These are phyloP conservation scores for Fusarium praegraminearum DNA, from an alignment of 2,329 filamentous ascomycete genomes.

Conservation along the genomic window DNA sequence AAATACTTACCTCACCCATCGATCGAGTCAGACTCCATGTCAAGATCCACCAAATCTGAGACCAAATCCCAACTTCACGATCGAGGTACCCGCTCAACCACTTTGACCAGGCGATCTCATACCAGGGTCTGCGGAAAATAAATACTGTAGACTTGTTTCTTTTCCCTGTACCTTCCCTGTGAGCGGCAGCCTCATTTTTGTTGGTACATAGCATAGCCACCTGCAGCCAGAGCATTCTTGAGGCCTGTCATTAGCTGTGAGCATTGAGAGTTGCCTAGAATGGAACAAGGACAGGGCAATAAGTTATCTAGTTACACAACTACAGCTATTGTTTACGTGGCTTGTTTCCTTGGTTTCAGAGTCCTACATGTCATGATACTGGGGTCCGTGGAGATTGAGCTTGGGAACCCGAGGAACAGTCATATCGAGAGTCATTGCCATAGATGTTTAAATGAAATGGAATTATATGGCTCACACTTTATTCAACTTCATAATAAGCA, in stretches of 20 bases:
- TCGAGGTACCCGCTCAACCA: slow-evolving; percentile 11
- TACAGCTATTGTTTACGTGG: background rate
- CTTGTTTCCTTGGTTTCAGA: background rate
- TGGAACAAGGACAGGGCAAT: background rate
- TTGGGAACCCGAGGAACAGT: too few species aligned
- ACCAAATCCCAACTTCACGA: background rate
- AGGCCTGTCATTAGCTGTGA: accelerated
- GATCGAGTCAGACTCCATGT: background rate
- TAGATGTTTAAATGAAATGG: too few species aligned
- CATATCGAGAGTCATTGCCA: background rate
- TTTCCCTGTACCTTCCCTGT: background rate
- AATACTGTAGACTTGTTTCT: background rate
- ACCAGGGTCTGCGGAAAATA: background rate
- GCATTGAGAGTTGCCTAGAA: background rate
- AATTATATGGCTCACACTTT: too few species aligned
- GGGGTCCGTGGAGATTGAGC: too few species aligned
- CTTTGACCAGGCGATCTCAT: slow-evolving; percentile 2
- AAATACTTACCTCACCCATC: background rate
- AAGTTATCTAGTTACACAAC: background rate
- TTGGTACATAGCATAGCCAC: background rate
- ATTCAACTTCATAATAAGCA: too few species aligned
- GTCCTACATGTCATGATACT: background rate
- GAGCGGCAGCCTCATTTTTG: background rate
- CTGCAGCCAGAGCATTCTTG: background rate
- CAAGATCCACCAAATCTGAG: slow-evolving; percentile 16